These are phyloP conservation scores for Syncephalis plumigaleata DNA, from an alignment of 371 early-diverging fungal species.

Conservation along the genomic window DNA sequence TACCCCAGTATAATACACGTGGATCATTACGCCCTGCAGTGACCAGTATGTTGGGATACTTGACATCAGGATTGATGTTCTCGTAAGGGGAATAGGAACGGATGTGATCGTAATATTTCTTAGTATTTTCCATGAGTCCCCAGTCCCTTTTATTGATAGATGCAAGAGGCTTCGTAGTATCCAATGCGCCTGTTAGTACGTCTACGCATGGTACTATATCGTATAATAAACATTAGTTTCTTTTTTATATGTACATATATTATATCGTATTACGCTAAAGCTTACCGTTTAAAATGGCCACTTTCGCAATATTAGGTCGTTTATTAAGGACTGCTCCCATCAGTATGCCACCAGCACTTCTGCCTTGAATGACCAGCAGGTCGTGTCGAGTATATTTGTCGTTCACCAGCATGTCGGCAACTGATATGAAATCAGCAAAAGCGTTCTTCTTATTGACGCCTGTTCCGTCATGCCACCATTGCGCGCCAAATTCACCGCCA, in stretches of 20 bases:
- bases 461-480: conserved; percentile 39
- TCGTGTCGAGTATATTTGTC: conserved; percentile 29
- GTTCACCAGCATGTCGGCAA: conserved; percentile 27
- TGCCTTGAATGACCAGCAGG: conserved; percentile 30
- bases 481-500: conserved; percentile 35
- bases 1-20: conserved; percentile 31
- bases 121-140: conserved; percentile 23
- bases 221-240: no score
- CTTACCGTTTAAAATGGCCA: no score
- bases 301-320: conserved; percentile 28
- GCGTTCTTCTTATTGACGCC: conserved; percentile 34
- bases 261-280: no score
- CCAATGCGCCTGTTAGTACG: conserved; percentile 31
- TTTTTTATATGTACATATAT: no score
- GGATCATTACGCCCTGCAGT: conserved; percentile 43
- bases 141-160: conserved; percentile 32
- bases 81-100: conserved; percentile 24
- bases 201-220: conserved; percentile 34
- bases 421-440: conserved; percentile 28
- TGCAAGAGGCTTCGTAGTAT: no score
- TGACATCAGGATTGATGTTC: conserved; percentile 7
- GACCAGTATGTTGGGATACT: conserved; percentile 33
- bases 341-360: conserved; percentile 36
- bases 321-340: conserved; percentile 34
- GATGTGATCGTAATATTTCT: conserved; percentile 22